phyloP scores from a whole-genome alignment of 208 protist species.

The Trypanosoma avium region DNA sequence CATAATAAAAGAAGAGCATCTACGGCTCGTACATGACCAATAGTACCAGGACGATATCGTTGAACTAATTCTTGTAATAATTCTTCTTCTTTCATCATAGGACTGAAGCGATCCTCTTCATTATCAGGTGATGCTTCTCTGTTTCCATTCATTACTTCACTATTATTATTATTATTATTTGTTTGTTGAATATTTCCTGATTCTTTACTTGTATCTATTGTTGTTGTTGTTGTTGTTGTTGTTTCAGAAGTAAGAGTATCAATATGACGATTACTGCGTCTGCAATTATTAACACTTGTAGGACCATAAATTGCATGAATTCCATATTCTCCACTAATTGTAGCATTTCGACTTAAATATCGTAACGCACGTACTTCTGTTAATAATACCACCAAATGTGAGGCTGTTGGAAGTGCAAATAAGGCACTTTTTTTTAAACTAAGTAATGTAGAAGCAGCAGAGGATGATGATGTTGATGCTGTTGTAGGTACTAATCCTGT shows the following conservation, averaged over 20 bases:
- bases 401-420: conserved; percentile 41
- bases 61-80: conserved; percentile 22
- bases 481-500: neutral
- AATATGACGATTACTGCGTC: conserved; percentile 1
- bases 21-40: conserved; percentile 46
- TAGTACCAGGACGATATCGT: conserved; percentile 33
- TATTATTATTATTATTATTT: neutral
- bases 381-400: conserved; percentile 67
- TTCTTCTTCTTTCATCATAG: conserved; percentile 1
- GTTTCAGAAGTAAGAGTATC: conserved; percentile 27
- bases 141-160: too few relatives aligned
- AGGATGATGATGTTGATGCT: too few relatives aligned
- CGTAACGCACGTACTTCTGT: conserved; percentile 69
- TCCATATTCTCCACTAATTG: conserved; percentile 12
- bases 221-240: conserved; percentile 1
- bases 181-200: neutral
- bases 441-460: too few relatives aligned
- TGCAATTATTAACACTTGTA: conserved; percentile 25
- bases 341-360: conserved; percentile 44
- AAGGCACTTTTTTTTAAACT: conserved; percentile 21
- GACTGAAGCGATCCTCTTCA: too few relatives aligned
- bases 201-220: neutral
- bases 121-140: neutral
- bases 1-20: conserved; percentile 35
- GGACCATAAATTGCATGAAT: conserved; percentile 23